These are phyloP conservation scores for Litsea cubeba DNA, from an alignment of 164 flowering plant genomes.

Conservation along the genomic window DNA sequence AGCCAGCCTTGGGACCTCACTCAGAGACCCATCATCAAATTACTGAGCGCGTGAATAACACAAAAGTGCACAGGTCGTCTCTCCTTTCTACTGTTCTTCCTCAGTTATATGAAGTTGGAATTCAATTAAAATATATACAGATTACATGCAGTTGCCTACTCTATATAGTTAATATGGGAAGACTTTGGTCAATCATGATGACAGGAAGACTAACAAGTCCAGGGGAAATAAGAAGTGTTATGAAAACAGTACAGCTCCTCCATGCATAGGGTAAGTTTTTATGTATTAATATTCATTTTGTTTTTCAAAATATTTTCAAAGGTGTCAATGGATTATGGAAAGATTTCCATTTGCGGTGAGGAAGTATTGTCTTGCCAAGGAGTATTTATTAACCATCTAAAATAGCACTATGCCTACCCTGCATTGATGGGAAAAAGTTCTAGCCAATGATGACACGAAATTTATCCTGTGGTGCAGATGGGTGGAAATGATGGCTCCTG, in stretches of 20 bases:
- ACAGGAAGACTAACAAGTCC: constrained; percentile 65
- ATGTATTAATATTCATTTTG: neutral
- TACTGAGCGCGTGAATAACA: constrained; percentile 53
- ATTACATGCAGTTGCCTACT: neutral
- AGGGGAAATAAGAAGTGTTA: constrained; percentile 63
- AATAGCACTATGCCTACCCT: no score
- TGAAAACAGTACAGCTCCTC: constrained; percentile 69
- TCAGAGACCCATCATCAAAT: constrained; percentile 81
- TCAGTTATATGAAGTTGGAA: neutral
- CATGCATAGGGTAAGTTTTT: constrained; percentile 69
- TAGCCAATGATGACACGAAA: neutral
- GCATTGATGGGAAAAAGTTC: no score
- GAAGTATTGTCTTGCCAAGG: neutral
- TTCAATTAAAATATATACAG: neutral
- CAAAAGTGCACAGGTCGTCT: constrained; percentile 60
- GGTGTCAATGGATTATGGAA: neutral
- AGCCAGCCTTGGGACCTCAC: constrained; percentile 78
- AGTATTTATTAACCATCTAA: no score
- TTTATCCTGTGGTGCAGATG: constrained; percentile 45
- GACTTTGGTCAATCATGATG: constrained; percentile 4
- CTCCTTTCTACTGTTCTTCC: neutral
- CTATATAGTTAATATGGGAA: neutral
- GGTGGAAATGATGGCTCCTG: constrained; percentile 99
- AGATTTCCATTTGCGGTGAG: neutral
- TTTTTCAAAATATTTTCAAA: no score